Evolutionary conservation across 2,329 filamentous ascomycete species (phyloP), one percentile per base, ranked within the genome.

Genomic region (Fusarium aywerte): DNA sequence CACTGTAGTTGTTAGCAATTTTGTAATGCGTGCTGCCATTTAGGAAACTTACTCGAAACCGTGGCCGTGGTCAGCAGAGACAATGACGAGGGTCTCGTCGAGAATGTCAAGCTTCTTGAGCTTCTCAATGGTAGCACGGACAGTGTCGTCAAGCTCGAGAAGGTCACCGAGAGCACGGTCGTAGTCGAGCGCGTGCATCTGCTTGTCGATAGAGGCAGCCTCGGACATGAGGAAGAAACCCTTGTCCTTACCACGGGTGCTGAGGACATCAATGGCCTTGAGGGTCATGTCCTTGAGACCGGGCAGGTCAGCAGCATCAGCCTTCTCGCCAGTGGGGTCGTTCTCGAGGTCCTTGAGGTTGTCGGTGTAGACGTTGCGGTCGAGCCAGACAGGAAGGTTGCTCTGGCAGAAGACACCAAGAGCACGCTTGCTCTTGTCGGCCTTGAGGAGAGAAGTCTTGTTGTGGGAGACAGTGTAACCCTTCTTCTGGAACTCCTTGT

Each of bases 171-270:
- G 87, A 1, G 92, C 91, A 53, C 92, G 91, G 79, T 96, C 91
- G 76, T 96, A 96, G 80, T 96, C 92, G 20, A 96, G 85, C 3
- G 82, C 77, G 80, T 96, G 92, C 92, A 96, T 96, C 84, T 92
- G 90, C 84, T 96, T 96, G 80, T 96, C 92, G 70, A 96, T 91
- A 3, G 89, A 92, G 16, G 92, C 92, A 25, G 90, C 92, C 78
- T 96, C 92, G 13, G 89, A 89, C 92, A 96, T 96, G 74, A 96
- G 84, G 84, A 96, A 93, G 85, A 91, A 96, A 7, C 92, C 92
- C 61, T 91, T 85, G 58, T 90, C 84, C 32, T 85, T 85, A 27
- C 89, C 87, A 59, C 87, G 84, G 36, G 83, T 83, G 76, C 90
- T 80, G n/a, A 96, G 86, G 52, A 95, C 88, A 60, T 95, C 91